Percentiles rank a stretch among this genome's conserved stretches.
These are phyloP conservation scores for Grigorovia humatica DNA, from an alignment of 805 yeast genomes.

Conservation along the genomic window DNA sequence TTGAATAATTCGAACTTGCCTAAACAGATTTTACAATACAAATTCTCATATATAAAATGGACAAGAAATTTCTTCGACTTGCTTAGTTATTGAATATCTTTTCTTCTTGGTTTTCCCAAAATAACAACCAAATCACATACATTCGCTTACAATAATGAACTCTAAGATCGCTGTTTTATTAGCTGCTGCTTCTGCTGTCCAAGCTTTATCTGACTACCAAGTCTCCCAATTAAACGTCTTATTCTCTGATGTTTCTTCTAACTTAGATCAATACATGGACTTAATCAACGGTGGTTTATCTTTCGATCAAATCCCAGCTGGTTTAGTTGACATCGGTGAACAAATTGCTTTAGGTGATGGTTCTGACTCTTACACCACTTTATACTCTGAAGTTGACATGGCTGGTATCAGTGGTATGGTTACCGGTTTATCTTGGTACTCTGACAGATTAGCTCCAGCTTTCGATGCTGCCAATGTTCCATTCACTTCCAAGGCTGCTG, in stretches of 20 bases:
- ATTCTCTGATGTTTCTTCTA: slow-evolving; percentile 8
- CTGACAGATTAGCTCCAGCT: slow-evolving; percentile 15
- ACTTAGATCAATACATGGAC: slow-evolving; percentile 8
- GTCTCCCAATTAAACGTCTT: slow-evolving; percentile 11
- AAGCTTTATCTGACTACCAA: slow-evolving; percentile 8
- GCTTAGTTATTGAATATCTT: neutral
- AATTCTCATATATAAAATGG: neutral
- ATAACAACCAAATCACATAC: slow-evolving; percentile 3
- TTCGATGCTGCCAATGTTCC: slow-evolving; percentile 3
- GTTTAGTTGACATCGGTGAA: slow-evolving; percentile 12
- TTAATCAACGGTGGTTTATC: slow-evolving; percentile 8
- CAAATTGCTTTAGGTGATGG: slow-evolving; percentile 1
- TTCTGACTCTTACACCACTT: slow-evolving; percentile 23
- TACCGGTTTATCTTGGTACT: slow-evolving; percentile 28
- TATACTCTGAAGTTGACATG: slow-evolving; percentile 22
- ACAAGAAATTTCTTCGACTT: too few relatives aligned
- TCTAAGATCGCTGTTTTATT: slow-evolving; percentile 7
- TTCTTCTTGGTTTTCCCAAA: neutral
- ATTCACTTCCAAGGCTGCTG: slow-evolving; percentile 3
- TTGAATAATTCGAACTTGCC: neutral
- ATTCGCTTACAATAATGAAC: slow-evolving; percentile 8
- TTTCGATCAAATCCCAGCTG: slow-evolving; percentile 9
- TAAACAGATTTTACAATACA: too few relatives aligned
- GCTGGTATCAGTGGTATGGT: slow-evolving; percentile 18
- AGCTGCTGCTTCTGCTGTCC: slow-evolving; percentile 8